These are phyloP conservation scores for Beauveria rudraprayagi DNA, from an alignment of 2,329 filamentous ascomycete species.

Conservation along the genomic window DNA sequence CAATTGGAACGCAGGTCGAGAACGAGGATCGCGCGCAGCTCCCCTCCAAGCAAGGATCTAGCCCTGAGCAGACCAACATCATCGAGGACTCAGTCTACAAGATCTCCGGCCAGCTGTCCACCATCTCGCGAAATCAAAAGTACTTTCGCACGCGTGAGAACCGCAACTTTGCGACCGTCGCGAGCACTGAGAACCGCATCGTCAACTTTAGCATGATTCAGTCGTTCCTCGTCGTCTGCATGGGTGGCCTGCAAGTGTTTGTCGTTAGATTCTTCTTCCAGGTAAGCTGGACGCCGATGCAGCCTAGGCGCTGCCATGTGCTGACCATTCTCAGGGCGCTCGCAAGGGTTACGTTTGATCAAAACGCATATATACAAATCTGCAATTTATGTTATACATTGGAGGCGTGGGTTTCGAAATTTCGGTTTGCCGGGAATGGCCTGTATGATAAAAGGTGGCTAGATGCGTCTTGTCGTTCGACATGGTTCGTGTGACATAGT, in stretches of 20 bases:
- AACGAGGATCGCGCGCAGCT: conserved; percentile 77
- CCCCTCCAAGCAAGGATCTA: conserved; percentile 80
- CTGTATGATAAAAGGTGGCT: conserved; percentile 21
- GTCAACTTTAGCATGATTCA: conserved; percentile 97
- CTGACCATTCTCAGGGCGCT: conserved; percentile 41
- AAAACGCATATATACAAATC: conserved; percentile 13
- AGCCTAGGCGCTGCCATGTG: neutral
- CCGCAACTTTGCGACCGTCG: conserved; percentile 95
- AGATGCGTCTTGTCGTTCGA: neutral
- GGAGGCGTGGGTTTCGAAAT: conserved; percentile 24
- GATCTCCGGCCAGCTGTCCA: conserved; percentile 84
- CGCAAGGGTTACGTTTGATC: conserved; percentile 61
- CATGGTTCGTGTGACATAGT: neutral
- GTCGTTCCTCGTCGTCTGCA: conserved; percentile 80
- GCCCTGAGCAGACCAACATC: conserved; percentile 78
- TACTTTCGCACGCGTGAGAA: conserved; percentile 99
- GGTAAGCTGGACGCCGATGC: conserved; percentile 33
- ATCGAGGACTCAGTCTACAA: conserved; percentile 95
- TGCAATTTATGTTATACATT: conserved; percentile 19
- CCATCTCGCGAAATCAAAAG: conserved; percentile 94
- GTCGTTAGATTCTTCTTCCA: conserved; percentile 99
- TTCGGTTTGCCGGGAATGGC: conserved; percentile 20
- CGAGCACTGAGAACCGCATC: conserved; percentile 90
- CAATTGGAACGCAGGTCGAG: conserved; percentile 57
- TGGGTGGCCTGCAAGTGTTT: conserved; percentile 95